Percentiles rank a stretch among this genome's conserved stretches.
phyloP scores from a whole-genome alignment of 2,329 filamentous ascomycete species.

The Plectosphaerella cucumerina region DNA sequence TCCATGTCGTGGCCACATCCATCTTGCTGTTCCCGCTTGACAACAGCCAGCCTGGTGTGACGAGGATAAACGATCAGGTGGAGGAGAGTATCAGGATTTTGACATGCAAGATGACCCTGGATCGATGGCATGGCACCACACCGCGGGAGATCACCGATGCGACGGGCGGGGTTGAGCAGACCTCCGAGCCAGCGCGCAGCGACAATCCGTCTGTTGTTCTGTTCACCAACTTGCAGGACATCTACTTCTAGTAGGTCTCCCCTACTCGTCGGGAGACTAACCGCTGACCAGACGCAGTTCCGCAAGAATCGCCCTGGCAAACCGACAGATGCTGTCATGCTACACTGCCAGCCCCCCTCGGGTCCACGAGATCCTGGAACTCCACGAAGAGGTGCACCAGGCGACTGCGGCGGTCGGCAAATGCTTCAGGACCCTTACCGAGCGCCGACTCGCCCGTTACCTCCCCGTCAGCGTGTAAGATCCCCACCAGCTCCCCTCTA shows the following conservation, averaged over 20 bases:
- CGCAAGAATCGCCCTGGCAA: not conserved
- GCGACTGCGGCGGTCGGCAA: not conserved
- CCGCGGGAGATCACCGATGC: not conserved
- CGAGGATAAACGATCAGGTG: not conserved
- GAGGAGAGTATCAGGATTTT: not conserved
- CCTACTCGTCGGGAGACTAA: too few relatives aligned
- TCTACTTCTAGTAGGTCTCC: not conserved
- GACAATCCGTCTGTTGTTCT: not conserved
- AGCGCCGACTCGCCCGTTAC: not conserved
- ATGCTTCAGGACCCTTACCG: not conserved
- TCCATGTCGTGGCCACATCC: not conserved
- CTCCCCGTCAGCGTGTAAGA: slow-evolving; percentile 2
- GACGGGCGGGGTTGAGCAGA: not conserved
- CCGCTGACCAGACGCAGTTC: not conserved
- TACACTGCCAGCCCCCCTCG: not conserved
- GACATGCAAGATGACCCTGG: not conserved
- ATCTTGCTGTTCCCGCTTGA: not conserved
- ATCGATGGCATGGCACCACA: not conserved
- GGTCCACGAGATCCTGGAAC: not conserved
- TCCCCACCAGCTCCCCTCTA: not conserved
- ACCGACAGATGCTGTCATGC: not conserved
- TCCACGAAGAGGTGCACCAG: not conserved
- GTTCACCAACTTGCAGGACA: not conserved
- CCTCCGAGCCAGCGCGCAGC: not conserved
- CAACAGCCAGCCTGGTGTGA: not conserved